phyloP scores from a whole-genome alignment of 2,329 filamentous ascomycete genomes.

The Teratosphaeriaceae sp. region DNA sequence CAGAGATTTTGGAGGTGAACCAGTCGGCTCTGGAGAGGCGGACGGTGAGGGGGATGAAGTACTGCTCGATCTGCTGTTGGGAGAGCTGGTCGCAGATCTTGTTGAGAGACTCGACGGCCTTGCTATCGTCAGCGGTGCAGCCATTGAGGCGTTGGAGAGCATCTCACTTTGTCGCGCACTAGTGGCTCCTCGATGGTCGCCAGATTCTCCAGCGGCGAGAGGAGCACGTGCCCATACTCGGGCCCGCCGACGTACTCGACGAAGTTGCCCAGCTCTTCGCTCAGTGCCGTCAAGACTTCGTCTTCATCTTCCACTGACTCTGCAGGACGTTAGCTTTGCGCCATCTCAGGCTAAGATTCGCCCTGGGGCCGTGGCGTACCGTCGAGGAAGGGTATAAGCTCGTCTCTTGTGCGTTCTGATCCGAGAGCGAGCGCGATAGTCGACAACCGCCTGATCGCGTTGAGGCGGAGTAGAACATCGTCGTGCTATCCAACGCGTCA shows the following conservation, averaged over 20 bases:
- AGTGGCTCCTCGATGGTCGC: conserved; percentile 97
- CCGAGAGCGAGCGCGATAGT: conserved; percentile 96
- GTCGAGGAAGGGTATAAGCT: conserved; percentile 98
- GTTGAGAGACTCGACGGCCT: conserved; percentile 98
- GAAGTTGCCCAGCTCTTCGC: conserved; percentile 93
- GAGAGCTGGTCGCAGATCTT: conserved; percentile 96
- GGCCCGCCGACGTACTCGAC: conserved; percentile 96
- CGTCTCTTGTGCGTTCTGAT: conserved; percentile 92
- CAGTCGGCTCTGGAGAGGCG: conserved; percentile 98
- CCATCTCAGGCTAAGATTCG: not conserved
- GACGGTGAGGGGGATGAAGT: conserved; percentile 92
- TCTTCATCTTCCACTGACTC: conserved; percentile 99
- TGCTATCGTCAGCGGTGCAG: conserved; percentile 25
- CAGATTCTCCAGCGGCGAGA: conserved; percentile 95
- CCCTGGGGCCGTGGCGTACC: conserved; percentile 54
- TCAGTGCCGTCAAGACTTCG: conserved; percentile 92
- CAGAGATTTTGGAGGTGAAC: conserved; percentile 99
- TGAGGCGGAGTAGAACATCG: conserved; percentile 94
- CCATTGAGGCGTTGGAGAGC: too few relatives aligned
- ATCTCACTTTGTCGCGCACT: conserved; percentile 87
- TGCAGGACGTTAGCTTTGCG: conserved; percentile 35
- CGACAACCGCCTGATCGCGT: conserved; percentile 95
- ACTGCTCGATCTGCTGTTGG: conserved; percentile 87
- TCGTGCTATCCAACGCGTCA: conserved; percentile 62
- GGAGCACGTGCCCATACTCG: conserved; percentile 88